phyloP scores from a whole-genome alignment of 345 rosid species.

The Hibiscus tridactylites region DNA sequence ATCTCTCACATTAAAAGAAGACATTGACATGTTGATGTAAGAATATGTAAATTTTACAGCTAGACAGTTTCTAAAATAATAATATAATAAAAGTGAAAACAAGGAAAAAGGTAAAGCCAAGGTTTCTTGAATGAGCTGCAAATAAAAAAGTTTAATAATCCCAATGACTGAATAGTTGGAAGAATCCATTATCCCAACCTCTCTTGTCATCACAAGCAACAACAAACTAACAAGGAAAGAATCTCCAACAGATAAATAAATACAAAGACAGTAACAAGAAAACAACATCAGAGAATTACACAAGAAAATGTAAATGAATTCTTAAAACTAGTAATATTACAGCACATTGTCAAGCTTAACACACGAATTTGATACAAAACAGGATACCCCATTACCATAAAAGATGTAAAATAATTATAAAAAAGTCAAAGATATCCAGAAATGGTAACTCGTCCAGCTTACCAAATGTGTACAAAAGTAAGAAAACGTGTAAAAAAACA shows the following conservation, averaged over 20 bases:
- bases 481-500: background rate
- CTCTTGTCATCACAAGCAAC: constrained; percentile 7
- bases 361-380: too few species aligned
- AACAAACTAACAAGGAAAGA: constrained; percentile 15
- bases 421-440: too few species aligned
- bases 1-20: constrained; percentile 20
- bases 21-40: constrained; percentile 15
- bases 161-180: constrained; percentile 16
- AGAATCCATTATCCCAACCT: constrained; percentile 8
- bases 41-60: constrained; percentile 19
- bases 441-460: too few species aligned
- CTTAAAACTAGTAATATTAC: too few species aligned
- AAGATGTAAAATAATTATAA: background rate
- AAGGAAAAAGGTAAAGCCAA: constrained; percentile 16
- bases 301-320: too few species aligned
- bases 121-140: constrained; percentile 29
- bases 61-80: constrained; percentile 13
- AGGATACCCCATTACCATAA: too few species aligned
- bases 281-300: background rate
- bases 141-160: constrained; percentile 15
- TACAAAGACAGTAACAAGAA: constrained; percentile 3
- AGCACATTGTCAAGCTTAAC: too few species aligned
- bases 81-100: constrained; percentile 22
- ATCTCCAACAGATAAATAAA: constrained; percentile 9
- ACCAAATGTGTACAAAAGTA: too few species aligned